phyloP scores from a whole-genome alignment of 2,329 filamentous ascomycete genomes.

The Alternaria alternata region DNA sequence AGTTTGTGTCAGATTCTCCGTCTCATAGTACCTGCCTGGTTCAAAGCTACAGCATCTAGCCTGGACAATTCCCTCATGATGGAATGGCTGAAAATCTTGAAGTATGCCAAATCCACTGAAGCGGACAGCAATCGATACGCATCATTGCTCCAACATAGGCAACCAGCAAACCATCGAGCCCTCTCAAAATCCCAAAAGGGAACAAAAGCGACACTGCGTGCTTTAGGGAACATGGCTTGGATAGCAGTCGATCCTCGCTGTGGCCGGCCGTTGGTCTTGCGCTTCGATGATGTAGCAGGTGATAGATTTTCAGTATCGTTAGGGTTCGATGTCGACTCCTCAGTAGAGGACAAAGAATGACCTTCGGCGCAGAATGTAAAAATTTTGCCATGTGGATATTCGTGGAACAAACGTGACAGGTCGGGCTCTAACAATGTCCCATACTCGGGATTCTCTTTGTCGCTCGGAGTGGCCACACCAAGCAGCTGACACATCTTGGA shows the following conservation, averaged over 20 bases:
- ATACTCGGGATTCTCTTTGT: slow-evolving; percentile 10
- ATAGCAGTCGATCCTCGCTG: slow-evolving; percentile 56
- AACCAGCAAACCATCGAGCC: slow-evolving; percentile 49
- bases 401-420: slow-evolving; percentile 31
- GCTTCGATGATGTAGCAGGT: neutral
- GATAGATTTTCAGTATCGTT: slow-evolving; percentile 2
- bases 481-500: slow-evolving; percentile 37
- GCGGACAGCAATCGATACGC: slow-evolving; percentile 39
- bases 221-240: slow-evolving; percentile 58
- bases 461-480: slow-evolving; percentile 25
- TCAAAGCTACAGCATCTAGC: slow-evolving; percentile 58
- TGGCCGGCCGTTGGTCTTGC: slow-evolving; percentile 5
- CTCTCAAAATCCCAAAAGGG: slow-evolving; percentile 52
- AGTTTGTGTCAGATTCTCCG: neutral
- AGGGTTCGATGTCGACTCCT: slow-evolving; percentile 19
- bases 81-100: slow-evolving; percentile 54
- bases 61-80: slow-evolving; percentile 66
- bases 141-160: slow-evolving; percentile 47
- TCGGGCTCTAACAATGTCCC: slow-evolving; percentile 29
- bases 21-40: slow-evolving; percentile 23
- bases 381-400: slow-evolving; percentile 37
- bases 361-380: slow-evolving; percentile 34
- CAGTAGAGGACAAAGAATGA: slow-evolving; percentile 28
- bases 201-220: slow-evolving; percentile 48
- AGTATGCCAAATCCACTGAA: slow-evolving; percentile 44